Percentiles rank a stretch among this genome's conserved stretches.
Evolutionary conservation across 2,329 filamentous ascomycete genomes (phyloP).

Genomic region (Gremmenia infestans): DNA sequence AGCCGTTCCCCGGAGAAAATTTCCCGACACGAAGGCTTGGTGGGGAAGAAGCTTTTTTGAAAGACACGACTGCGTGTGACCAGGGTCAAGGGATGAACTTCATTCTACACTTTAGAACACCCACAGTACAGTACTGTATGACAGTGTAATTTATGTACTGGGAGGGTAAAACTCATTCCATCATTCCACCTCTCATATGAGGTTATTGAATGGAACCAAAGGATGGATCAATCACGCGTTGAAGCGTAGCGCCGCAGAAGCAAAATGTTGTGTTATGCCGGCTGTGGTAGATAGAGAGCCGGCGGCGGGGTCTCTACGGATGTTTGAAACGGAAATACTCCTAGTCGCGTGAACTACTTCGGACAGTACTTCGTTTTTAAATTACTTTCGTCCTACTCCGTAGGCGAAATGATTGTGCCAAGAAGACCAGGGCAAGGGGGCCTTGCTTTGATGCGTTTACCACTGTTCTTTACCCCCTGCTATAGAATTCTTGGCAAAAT

Average conservation of each 20-base stretch:
- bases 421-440: no score
- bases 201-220: background rate
- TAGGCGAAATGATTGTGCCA: no score
- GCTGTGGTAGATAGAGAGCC: constrained; percentile 7
- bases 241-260: background rate
- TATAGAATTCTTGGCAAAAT: no score
- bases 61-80: no score
- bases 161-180: background rate
- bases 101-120: background rate
- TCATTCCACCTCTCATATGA: constrained; percentile 7
- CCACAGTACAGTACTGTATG: background rate
- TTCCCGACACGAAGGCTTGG: background rate
- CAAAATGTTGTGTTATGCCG: background rate
- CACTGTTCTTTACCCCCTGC: no score
- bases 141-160: background rate
- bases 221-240: no score
- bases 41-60: background rate
- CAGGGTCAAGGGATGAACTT: no score
- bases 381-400: no score
- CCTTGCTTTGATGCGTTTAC: no score
- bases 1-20: background rate
- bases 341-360: background rate
- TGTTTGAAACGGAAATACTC: background rate
- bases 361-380: background rate
- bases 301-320: background rate